Percentiles rank a stretch among this genome's conserved stretches.
Evolutionary conservation across 352 stramenopile genomes (phyloP).

Genomic region (Aphanomyces astaci): DNA sequence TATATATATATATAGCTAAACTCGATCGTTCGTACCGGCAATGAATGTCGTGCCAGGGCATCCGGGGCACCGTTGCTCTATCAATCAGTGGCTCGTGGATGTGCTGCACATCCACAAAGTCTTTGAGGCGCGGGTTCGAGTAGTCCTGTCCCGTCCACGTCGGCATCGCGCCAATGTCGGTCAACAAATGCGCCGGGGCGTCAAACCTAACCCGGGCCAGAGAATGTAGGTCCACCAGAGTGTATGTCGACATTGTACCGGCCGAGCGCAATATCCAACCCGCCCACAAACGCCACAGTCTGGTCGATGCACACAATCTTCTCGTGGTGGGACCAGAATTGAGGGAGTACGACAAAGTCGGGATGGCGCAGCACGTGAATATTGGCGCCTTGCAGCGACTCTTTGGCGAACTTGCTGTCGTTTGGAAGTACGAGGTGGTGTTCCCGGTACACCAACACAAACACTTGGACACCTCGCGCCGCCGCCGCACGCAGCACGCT

Average conservation of each 20-base stretch:
- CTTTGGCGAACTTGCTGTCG: slow-evolving; percentile 22
- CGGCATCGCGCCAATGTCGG: slow-evolving; percentile 10
- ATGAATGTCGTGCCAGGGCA: slow-evolving; percentile 28
- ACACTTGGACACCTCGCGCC: slow-evolving; percentile 24
- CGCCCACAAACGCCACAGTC: slow-evolving; percentile 27
- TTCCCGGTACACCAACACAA: slow-evolving; percentile 28
- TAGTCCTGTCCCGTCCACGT: slow-evolving; percentile 25
- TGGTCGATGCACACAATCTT: slow-evolving; percentile 29
- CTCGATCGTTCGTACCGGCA: slow-evolving; percentile 23
- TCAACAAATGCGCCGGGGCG: not conserved
- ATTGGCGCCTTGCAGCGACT: slow-evolving; percentile 16
- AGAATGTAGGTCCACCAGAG: not conserved
- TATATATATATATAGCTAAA: too few species aligned
- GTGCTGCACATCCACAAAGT: slow-evolving; percentile 27
- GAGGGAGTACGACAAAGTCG: slow-evolving; percentile 26
- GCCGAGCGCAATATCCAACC: slow-evolving; percentile 28
- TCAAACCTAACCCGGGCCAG: slow-evolving; percentile 11
- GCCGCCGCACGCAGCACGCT: slow-evolving; percentile 16
- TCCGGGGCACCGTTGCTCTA: slow-evolving; percentile 20
- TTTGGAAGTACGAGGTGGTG: slow-evolving; percentile 23
- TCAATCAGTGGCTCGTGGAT: slow-evolving; percentile 21
- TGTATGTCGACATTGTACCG: slow-evolving; percentile 5
- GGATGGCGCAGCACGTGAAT: slow-evolving; percentile 29
- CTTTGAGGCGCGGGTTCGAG: slow-evolving; percentile 27
- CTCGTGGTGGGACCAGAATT: slow-evolving; percentile 29